Evolutionary conservation across 75 land plant genomes (phyloP), one percentile per base, ranked within the genome.

Genomic region (Pinus albicaulis): DNA sequence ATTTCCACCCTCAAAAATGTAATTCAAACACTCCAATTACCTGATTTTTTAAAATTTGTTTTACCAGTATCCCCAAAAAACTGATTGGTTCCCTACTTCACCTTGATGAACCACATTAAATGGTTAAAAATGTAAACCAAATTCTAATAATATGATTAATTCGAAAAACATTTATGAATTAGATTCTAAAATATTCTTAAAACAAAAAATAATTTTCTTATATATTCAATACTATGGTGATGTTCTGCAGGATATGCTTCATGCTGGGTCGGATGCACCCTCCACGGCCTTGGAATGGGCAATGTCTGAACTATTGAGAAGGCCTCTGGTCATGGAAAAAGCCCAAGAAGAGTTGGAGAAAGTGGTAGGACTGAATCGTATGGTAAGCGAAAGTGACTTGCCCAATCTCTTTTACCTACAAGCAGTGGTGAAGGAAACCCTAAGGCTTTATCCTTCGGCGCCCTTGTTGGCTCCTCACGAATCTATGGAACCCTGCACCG

Each of bases 221-320:
- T n/a, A n/a, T n/a, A n/a, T n/a, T n/a, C n/a, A n/a, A n/a, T n/a
- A n/a, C n/a, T n/a, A n/a, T 28, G 31, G 31, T 0, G 1, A 28
- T 65, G 17, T 66, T 16, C 1, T 66, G 17, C n/a, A 91, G 93
- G 79, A 89, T 75, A 77, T 91, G 76, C 82, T 89, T 57, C 31
- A 81, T 0, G 91, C 91, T 0, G 93, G 91, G 13, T 84, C 87
- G 0, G 91, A 91, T 78, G 82, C 91, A 1, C 74, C 93, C 31
- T 83, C 91, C 6, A 83, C 83, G 77, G 79, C 93, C 14, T 74
- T 79, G n/a, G 93, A 91, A 56, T 91, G 93, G 91, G 93, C 80
- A 34, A 62, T 91, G 36, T 82, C 91, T 3, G 89, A 86, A 61
- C 83, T 91, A 26, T 76, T 91, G 58, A 82, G 88, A 3, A 86